Evolutionary conservation across 2,329 filamentous ascomycete species (phyloP).

Genomic region (Cladosporium sp.): DNA sequence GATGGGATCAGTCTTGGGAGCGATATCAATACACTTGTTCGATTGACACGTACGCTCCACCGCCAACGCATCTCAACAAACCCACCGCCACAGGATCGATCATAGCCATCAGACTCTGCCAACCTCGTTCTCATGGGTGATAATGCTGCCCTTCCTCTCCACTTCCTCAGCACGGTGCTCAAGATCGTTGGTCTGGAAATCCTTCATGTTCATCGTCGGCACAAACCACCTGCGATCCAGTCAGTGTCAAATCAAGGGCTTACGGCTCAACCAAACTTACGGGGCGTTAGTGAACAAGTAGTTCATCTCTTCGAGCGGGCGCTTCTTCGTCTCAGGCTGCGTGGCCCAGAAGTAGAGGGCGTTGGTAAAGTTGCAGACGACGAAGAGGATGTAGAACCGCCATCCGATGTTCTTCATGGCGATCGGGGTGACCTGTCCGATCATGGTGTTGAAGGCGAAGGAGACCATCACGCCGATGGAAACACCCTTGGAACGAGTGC

Average conservation of each 20-base stretch:
- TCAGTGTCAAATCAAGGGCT: slow-evolving; percentile 18
- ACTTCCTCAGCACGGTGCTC: slow-evolving; percentile 57
- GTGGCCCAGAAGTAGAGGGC: slow-evolving; percentile 65
- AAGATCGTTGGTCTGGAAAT: slow-evolving; percentile 54
- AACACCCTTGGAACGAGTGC: slow-evolving; percentile 70
- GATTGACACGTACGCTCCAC: too few species aligned
- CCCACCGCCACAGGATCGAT: too few species aligned
- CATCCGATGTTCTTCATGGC: slow-evolving; percentile 55
- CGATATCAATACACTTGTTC: too few species aligned
- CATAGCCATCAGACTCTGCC: not conserved
- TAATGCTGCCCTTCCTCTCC: slow-evolving; percentile 43
- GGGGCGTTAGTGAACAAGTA: slow-evolving; percentile 52
- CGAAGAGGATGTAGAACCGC: slow-evolving; percentile 57
- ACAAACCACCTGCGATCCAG: slow-evolving; percentile 44
- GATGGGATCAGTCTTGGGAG: too few species aligned
- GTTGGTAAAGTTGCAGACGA: slow-evolving; percentile 67
- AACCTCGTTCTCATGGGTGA: not conserved
- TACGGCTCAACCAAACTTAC: not conserved
- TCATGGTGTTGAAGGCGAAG: slow-evolving; percentile 75
- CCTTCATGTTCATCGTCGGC: slow-evolving; percentile 51
- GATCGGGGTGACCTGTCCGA: slow-evolving; percentile 63
- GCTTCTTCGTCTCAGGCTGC: slow-evolving; percentile 61
- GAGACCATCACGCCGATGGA: slow-evolving; percentile 66
- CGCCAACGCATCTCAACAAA: too few species aligned
- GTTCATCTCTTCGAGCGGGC: slow-evolving; percentile 66